Evolutionary conservation across 495 filamentous ascomycete genomes (phyloP).

Genomic region (Tuber melanosporum): DNA sequence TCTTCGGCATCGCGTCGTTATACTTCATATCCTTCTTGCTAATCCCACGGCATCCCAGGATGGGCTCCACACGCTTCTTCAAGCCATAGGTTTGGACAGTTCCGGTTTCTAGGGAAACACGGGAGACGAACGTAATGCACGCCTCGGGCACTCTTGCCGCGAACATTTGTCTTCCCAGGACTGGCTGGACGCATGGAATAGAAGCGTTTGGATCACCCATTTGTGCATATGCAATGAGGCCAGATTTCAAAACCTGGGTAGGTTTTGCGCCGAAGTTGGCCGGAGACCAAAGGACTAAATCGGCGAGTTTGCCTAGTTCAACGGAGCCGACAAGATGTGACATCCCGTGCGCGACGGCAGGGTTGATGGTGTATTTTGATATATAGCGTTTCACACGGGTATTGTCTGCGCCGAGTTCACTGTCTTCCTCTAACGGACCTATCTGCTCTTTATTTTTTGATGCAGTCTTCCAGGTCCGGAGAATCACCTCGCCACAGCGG

Average conservation of each 20-base stretch:
- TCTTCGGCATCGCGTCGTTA: conserved; percentile 80
- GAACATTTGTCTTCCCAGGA: conserved; percentile 85
- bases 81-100: conserved; percentile 64
- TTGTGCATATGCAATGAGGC: conserved; percentile 75
- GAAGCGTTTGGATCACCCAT: conserved; percentile 96
- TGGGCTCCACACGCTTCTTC: conserved; percentile 72
- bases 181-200: conserved; percentile 82
- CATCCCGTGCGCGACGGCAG: conserved; percentile 91
- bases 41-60: conserved; percentile 70
- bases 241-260: conserved; percentile 74
- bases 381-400: conserved; percentile 90
- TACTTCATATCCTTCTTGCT: conserved; percentile 91
- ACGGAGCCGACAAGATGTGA: conserved; percentile 77
- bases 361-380: conserved; percentile 97
- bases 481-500: conserved; percentile 87
- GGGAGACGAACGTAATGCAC: conserved; percentile 77
- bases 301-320: conserved; percentile 85
- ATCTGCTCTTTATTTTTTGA: conserved; percentile 95
- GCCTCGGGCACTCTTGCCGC: conserved; percentile 63
- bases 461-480: conserved; percentile 95
- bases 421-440: conserved; percentile 68
- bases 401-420: conserved; percentile 79
- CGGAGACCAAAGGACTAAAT: conserved; percentile 84
- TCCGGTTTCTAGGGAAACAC: conserved; percentile 60
- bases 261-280: conserved; percentile 88